These are phyloP conservation scores for Sporobolomyces phaffii DNA, from an alignment of 768 basidiomycete genomes.

Conservation along the genomic window DNA sequence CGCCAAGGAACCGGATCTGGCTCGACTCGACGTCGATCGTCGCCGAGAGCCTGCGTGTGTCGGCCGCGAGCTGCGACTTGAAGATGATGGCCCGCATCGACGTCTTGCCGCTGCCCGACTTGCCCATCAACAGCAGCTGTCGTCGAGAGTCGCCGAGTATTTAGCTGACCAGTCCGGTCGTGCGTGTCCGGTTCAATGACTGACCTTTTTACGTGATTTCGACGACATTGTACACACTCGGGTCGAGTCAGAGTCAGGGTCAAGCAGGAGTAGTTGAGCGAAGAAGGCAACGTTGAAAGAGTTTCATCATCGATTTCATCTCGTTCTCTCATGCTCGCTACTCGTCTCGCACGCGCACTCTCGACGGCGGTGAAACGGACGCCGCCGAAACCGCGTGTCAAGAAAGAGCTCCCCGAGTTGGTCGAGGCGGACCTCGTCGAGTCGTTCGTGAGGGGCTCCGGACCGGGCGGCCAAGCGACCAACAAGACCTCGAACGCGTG, in stretches of 20 bases:
- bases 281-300: no score
- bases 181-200: background rate
- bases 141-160: background rate
- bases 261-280: no score
- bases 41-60: slow-evolving; percentile 84
- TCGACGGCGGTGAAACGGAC: slow-evolving; percentile 9
- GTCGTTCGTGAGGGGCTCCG: slow-evolving; percentile 26
- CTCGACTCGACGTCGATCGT: slow-evolving; percentile 98
- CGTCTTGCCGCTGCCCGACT: slow-evolving; percentile 65
- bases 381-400: slow-evolving; percentile 7
- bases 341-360: no score
- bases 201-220: slow-evolving; percentile 36
- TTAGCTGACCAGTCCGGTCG: no score
- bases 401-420: slow-evolving; percentile 24
- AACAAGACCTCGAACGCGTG: slow-evolving; percentile 34
- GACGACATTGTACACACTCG: slow-evolving; percentile 26
- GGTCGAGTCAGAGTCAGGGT: no score
- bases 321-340: no score
- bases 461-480: slow-evolving; percentile 30
- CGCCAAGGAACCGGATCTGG: slow-evolving; percentile 92
- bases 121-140: slow-evolving; percentile 96
- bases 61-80: slow-evolving; percentile 86
- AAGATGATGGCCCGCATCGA: slow-evolving; percentile 99
- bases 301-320: no score
- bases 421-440: slow-evolving; percentile 25